Evolutionary conservation across 305 asterid genomes (phyloP).

Genomic region (Fraxinus nigra): DNA sequence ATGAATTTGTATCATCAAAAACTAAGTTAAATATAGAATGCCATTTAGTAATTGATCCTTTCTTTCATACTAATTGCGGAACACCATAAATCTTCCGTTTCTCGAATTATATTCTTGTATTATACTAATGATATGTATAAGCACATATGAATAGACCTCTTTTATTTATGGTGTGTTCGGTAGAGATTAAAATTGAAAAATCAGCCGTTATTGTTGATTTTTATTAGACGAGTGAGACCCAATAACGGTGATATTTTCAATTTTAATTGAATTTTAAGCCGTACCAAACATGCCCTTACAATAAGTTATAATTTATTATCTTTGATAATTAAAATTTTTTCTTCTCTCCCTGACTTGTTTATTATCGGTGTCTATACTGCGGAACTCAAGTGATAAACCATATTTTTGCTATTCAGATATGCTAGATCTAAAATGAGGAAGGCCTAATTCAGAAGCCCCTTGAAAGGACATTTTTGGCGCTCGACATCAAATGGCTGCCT

Average conservation of each 20-base stretch:
- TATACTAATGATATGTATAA: neutral
- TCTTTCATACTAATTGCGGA: neutral
- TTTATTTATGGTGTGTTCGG: neutral
- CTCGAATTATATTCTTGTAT: neutral
- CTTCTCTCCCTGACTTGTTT: neutral
- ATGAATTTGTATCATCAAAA: neutral
- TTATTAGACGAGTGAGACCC: no score
- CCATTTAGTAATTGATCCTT: neutral
- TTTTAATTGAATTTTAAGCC: no score
- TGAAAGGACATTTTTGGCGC: neutral
- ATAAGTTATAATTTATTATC: neutral
- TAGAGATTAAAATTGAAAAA: no score
- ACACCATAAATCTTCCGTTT: neutral
- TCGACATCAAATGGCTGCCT: neutral
- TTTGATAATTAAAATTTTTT: neutral
- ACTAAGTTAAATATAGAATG: neutral
- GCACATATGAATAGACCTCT: neutral
- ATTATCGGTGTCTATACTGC: neutral
- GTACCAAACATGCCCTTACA: no score
- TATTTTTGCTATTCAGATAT: slow-evolving; percentile 30
- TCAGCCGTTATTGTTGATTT: no score
- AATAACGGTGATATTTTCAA: no score
- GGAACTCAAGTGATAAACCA: neutral
- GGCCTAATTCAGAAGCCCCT: slow-evolving; percentile 21
- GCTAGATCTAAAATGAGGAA: slow-evolving; percentile 62